These are phyloP conservation scores for Pyrenophora tritici-repentis DNA, from an alignment of 2,329 filamentous ascomycete species.

Conservation along the genomic window DNA sequence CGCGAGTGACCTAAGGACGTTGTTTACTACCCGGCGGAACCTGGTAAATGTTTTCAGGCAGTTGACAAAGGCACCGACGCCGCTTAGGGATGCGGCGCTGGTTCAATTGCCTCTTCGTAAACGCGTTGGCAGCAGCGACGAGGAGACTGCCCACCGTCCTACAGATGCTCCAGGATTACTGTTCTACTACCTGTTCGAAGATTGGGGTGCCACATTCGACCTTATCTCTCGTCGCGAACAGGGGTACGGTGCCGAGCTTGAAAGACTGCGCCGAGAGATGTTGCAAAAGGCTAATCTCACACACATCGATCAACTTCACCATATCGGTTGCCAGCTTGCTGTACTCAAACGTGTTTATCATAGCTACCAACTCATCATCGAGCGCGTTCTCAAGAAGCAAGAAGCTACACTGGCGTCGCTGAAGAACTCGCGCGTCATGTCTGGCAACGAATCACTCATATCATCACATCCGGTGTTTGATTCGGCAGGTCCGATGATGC, in stretches of 20 bases:
- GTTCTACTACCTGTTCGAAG: conserved; percentile 71
- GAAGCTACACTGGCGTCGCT: conserved; percentile 51
- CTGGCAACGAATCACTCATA: conserved; percentile 35
- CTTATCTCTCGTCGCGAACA: conserved; percentile 57
- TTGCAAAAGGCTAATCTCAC: conserved; percentile 55
- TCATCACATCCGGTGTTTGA: conserved; percentile 28
- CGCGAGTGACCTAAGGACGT: conserved; percentile 52
- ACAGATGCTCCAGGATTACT: conserved; percentile 64
- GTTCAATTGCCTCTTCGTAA: conserved; percentile 53
- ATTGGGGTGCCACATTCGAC: conserved; percentile 65
- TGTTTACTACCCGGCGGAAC: conserved; percentile 61
- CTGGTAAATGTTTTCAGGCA: conserved; percentile 65
- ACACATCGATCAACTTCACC: conserved; percentile 60
- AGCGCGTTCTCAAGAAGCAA: conserved; percentile 59
- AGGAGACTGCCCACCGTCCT: conserved; percentile 53
- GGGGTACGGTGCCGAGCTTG: conserved; percentile 55
- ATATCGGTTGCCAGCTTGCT: conserved; percentile 64
- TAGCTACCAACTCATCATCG: conserved; percentile 64
- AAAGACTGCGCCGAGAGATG: conserved; percentile 59
- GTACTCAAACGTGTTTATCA: conserved; percentile 65
- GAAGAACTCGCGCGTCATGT: conserved; percentile 50
- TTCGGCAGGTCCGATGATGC: conserved; percentile 29
- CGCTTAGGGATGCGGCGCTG: conserved; percentile 47
- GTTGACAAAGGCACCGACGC: conserved; percentile 59
- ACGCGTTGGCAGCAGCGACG: conserved; percentile 51